A percentile compares a stretch with the other conserved stretches of the same genome.
These are phyloP conservation scores for Nicotiana obtusifolia DNA, from an alignment of 257 asterid genomes.

Conservation along the genomic window DNA sequence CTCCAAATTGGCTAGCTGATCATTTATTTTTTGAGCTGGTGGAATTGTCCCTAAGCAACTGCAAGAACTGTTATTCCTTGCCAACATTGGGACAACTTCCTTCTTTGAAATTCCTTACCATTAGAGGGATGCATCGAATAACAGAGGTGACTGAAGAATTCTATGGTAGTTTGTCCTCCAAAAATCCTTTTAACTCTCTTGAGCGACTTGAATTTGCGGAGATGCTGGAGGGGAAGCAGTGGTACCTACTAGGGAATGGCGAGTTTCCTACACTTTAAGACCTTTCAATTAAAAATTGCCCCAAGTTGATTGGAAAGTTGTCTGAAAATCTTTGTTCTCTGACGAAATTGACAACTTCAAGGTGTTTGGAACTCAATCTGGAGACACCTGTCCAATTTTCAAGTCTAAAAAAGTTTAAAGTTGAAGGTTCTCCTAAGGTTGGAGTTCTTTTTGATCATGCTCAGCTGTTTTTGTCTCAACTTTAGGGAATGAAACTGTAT, in stretches of 20 bases:
- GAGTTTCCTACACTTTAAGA: neutral
- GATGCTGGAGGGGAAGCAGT: neutral
- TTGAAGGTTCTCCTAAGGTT: neutral
- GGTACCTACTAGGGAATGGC: neutral
- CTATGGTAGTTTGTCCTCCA: neutral
- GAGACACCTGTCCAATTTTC: neutral
- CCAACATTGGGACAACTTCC: slow-evolving; percentile 13
- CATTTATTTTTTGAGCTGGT: neutral
- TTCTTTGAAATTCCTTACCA: neutral
- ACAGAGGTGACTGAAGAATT: neutral
- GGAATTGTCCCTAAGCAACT: neutral
- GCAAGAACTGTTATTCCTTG: slow-evolving; percentile 1
- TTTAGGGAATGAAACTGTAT: neutral
- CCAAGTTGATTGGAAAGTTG: neutral
- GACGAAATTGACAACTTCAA: neutral
- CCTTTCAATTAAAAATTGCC: neutral
- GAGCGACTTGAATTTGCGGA: neutral
- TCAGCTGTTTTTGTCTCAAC: neutral
- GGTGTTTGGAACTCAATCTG: neutral
- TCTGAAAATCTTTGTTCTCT: neutral
- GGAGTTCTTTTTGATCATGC: neutral
- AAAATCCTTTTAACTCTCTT: neutral
- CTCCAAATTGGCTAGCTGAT: slow-evolving; percentile 8
- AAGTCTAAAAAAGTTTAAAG: neutral
- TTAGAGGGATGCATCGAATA: neutral